phyloP scores from a whole-genome alignment of 148 eudicot genomes.

The Chenopodium quinoa region DNA sequence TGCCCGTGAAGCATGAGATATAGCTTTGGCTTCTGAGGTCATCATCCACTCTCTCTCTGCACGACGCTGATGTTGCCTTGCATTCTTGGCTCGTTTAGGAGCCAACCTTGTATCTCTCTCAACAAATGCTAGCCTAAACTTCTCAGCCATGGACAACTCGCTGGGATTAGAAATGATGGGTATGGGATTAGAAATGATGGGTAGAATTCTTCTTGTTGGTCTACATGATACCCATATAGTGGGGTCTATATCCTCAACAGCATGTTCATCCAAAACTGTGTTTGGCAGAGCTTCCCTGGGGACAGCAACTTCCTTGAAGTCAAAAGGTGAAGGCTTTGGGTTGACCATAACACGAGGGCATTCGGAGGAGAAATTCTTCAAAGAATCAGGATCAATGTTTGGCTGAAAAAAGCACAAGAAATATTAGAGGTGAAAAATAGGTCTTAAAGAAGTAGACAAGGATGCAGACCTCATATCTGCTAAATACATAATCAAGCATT shows the following conservation, averaged over 20 bases:
- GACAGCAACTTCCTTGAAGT: conserved; percentile 45
- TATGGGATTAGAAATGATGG: conserved; percentile 23
- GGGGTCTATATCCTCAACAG: conserved; percentile 70
- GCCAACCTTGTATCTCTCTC: conserved; percentile 89
- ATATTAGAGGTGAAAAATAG: background rate
- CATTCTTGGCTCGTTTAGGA: conserved; percentile 93
- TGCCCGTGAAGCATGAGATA: conserved; percentile 67
- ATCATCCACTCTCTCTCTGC: conserved; percentile 71
- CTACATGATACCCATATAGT: conserved; percentile 60
- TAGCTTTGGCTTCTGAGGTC: conserved; percentile 59
- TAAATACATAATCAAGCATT: background rate
- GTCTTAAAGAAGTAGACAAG: background rate
- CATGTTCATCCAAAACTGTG: conserved; percentile 53
- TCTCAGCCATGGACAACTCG: conserved; percentile 71
- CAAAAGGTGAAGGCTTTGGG: conserved; percentile 65
- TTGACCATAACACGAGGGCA: conserved; percentile 84
- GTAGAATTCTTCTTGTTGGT: conserved; percentile 20
- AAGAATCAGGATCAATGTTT: conserved; percentile 55
- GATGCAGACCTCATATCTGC: background rate
- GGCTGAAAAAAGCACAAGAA: conserved; percentile 47
- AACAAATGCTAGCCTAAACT: conserved; percentile 69
- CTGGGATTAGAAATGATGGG: conserved; percentile 20
- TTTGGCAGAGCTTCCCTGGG: conserved; percentile 62
- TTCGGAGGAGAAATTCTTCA: conserved; percentile 59
- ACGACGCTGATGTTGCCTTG: conserved; percentile 83